Evolutionary conservation across 768 basidiomycete species (phyloP).

Genomic region (Butyriboletus loyo): DNA sequence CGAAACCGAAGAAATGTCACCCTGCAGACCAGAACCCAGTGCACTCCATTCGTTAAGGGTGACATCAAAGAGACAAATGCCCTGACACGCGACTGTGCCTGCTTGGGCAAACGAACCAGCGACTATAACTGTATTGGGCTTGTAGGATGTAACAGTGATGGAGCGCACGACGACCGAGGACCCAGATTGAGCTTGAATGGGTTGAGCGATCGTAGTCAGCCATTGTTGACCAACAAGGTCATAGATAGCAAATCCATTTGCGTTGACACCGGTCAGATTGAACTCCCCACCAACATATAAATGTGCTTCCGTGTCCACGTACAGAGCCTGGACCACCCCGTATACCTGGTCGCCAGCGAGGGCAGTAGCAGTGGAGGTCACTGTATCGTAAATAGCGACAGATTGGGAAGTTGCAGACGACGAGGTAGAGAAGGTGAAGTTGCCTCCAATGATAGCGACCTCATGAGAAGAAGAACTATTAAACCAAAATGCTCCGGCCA

Average conservation of each 20-base stretch:
- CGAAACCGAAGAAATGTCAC: conserved; percentile 73
- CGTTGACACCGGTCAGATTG: conserved; percentile 50
- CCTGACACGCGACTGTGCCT: conserved; percentile 69
- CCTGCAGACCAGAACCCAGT: conserved; percentile 77
- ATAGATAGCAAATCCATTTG: conserved; percentile 77
- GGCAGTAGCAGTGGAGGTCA: conserved; percentile 45
- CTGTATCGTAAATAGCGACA: conserved; percentile 69
- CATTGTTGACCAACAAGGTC: conserved; percentile 65
- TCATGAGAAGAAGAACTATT: conserved; percentile 67
- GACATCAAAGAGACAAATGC: conserved; percentile 75
- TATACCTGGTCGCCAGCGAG: conserved; percentile 61
- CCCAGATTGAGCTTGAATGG: conserved; percentile 56
- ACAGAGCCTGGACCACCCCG: conserved; percentile 74
- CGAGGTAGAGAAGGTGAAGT: conserved; percentile 64
- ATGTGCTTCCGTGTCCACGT: conserved; percentile 58
- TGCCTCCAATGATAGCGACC: conserved; percentile 82
- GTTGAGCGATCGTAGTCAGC: conserved; percentile 55
- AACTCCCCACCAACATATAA: conserved; percentile 88
- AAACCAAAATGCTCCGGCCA: conserved; percentile 88
- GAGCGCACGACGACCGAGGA: conserved; percentile 65
- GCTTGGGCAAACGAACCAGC: conserved; percentile 86
- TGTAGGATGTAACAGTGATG: conserved; percentile 59
- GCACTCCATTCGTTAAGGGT: conserved; percentile 70
- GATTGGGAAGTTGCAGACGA: conserved; percentile 45
- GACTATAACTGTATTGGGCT: conserved; percentile 65